phyloP scores from a whole-genome alignment of 2,329 filamentous ascomycete genomes.

The Immersiporthe knoxdaviesiana region DNA sequence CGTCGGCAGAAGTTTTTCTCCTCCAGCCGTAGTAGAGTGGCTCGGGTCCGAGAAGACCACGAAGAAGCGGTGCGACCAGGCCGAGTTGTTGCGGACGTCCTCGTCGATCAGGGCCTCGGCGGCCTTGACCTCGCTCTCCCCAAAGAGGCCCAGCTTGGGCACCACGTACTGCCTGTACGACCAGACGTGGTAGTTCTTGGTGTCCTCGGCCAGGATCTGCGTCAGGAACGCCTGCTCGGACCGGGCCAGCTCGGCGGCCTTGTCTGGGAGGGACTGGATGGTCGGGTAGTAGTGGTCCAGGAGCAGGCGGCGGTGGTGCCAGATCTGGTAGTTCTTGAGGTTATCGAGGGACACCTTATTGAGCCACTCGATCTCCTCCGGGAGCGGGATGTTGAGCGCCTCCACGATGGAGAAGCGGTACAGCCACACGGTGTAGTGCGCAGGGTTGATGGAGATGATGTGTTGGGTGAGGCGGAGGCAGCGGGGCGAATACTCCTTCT shows the following conservation, averaged over 20 bases:
- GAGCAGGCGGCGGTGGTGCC: slow-evolving; percentile 73
- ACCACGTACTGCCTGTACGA: slow-evolving; percentile 81
- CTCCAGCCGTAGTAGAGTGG: slow-evolving; percentile 50
- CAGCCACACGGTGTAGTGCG: slow-evolving; percentile 98
- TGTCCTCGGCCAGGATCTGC: slow-evolving; percentile 80
- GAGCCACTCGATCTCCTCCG: slow-evolving; percentile 81
- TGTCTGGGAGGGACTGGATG: slow-evolving; percentile 62
- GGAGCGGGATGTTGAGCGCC: slow-evolving; percentile 65
- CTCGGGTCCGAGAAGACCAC: slow-evolving; percentile 74
- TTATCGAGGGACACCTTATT: slow-evolving; percentile 81
- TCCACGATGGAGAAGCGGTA: slow-evolving; percentile 84
- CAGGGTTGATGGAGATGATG: slow-evolving; percentile 90
- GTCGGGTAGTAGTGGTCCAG: slow-evolving; percentile 61
- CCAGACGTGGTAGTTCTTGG: slow-evolving; percentile 99
- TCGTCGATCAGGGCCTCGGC: slow-evolving; percentile 73
- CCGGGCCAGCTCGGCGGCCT: slow-evolving; percentile 60
- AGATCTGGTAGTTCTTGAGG: slow-evolving; percentile 99
- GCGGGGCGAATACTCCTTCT: slow-evolving; percentile 79
- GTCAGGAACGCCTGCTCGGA: slow-evolving; percentile 77
- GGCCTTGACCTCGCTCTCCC: slow-evolving; percentile 69
- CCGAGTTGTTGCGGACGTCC: slow-evolving; percentile 94
- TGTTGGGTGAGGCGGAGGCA: slow-evolving; percentile 82
- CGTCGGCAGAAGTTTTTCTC: slow-evolving; percentile 54
- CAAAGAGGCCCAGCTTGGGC: slow-evolving; percentile 66
- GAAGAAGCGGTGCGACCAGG: slow-evolving; percentile 97